Percentiles rank a stretch among this genome's conserved stretches.
phyloP scores from a whole-genome alignment of 1,284 basidiomycete species.

The Tranzscheliella williamsii region DNA sequence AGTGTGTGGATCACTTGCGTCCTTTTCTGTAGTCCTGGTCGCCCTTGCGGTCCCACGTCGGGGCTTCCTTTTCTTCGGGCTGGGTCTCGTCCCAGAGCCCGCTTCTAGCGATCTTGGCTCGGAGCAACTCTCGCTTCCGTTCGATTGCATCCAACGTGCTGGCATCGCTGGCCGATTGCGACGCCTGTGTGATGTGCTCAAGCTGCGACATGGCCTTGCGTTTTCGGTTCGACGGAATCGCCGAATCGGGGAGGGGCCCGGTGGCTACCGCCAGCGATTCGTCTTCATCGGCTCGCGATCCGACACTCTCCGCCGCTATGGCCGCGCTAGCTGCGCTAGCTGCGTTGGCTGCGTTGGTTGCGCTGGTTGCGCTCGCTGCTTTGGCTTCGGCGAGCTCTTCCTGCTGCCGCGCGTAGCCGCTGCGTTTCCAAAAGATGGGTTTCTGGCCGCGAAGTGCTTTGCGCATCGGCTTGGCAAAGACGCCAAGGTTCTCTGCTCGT shows the following conservation, averaged over 20 bases:
- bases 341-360: neutral
- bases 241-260: conserved; percentile 16
- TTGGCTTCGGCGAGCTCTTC: conserved; percentile 11
- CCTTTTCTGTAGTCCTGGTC: conserved; percentile 46
- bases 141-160: conserved; percentile 16
- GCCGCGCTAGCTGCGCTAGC: conserved; percentile 1
- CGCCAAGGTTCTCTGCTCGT: conserved; percentile 53
- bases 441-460: conserved; percentile 58
- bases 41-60: conserved; percentile 50
- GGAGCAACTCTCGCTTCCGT: conserved; percentile 11
- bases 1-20: conserved; percentile 20
- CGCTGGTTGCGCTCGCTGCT: neutral
- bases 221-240: conserved; percentile 13
- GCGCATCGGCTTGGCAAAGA: conserved; percentile 58
- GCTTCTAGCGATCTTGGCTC: conserved; percentile 28
- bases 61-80: conserved; percentile 45
- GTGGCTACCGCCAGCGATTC: conserved; percentile 33
- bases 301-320: neutral
- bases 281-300: neutral
- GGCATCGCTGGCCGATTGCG: neutral
- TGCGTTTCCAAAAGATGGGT: conserved; percentile 59
- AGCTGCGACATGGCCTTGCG: conserved; percentile 6
- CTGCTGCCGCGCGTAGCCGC: conserved; percentile 38
- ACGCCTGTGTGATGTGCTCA: neutral
- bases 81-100: conserved; percentile 55